These are phyloP conservation scores for Rhizomucor miehei DNA, from an alignment of 371 early-diverging fungal genomes.

Conservation along the genomic window DNA sequence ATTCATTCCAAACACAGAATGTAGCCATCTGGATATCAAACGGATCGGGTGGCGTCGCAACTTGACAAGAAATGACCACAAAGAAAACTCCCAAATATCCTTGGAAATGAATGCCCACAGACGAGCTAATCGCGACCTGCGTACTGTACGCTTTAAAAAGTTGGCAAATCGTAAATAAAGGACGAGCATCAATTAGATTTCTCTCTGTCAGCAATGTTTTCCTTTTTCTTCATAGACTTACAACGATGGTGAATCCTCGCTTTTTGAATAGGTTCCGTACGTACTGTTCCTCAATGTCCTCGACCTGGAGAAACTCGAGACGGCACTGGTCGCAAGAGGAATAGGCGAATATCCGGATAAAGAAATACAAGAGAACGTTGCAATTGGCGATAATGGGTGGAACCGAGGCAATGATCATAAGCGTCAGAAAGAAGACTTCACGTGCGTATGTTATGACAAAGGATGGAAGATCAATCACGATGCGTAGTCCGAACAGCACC, in stretches of 20 bases:
- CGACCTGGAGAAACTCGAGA: slow-evolving; percentile 26
- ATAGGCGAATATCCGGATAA: slow-evolving; percentile 20
- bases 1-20: too few species aligned
- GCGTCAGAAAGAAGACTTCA: slow-evolving; percentile 24
- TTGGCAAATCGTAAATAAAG: too few species aligned
- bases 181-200: too few species aligned
- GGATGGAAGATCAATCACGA: slow-evolving; percentile 32
- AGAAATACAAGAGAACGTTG: slow-evolving; percentile 27
- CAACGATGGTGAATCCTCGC: slow-evolving; percentile 12
- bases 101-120: slow-evolving; percentile 4
- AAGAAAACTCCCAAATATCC: background rate
- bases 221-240: background rate
- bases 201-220: too few species aligned
- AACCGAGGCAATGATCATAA: slow-evolving; percentile 27
- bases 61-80: too few species aligned
- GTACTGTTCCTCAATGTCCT: slow-evolving; percentile 43
- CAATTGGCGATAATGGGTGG: slow-evolving; percentile 34
- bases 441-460: slow-evolving; percentile 40
- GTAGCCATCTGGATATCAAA: too few species aligned
- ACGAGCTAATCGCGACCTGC: background rate
- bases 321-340: slow-evolving; percentile 27
- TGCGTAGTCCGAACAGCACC: slow-evolving; percentile 29
- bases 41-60: too few species aligned
- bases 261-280: slow-evolving; percentile 21
- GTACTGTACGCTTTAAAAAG: slow-evolving; percentile 1